A percentile compares a stretch with the other conserved stretches of the same genome.
phyloP scores from a whole-genome alignment of 805 yeast species.

The Saccharomyces mikatae region DNA sequence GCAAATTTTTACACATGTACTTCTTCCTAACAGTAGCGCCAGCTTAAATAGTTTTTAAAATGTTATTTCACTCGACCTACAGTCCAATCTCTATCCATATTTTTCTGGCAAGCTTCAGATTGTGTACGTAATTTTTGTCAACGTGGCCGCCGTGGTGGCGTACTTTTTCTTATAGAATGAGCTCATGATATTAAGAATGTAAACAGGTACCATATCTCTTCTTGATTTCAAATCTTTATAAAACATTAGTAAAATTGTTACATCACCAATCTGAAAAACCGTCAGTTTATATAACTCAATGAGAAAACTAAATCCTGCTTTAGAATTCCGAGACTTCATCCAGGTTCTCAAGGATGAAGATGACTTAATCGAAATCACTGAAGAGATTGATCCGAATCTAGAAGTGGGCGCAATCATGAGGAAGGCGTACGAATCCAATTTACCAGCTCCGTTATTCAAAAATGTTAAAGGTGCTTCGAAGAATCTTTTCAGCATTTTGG shows the following conservation, averaged over 20 bases:
- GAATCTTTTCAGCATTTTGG: slow-evolving; percentile 19
- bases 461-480: slow-evolving; percentile 12
- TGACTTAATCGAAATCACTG: slow-evolving; percentile 20
- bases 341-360: slow-evolving; percentile 17
- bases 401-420: slow-evolving; percentile 29
- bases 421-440: slow-evolving; percentile 17
- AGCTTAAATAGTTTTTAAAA: background rate
- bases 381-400: slow-evolving; percentile 21
- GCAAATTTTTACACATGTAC: background rate
- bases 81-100: background rate
- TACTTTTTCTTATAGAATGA: background rate
- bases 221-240: background rate
- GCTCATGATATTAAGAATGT: background rate
- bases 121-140: background rate
- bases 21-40: background rate
- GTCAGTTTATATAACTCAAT: background rate
- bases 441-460: slow-evolving; percentile 22
- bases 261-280: background rate
- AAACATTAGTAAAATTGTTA: background rate
- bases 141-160: background rate
- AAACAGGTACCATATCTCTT: background rate
- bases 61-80: background rate
- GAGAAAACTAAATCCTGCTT: slow-evolving; percentile 13
- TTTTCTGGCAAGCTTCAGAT: too few species aligned
- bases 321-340: slow-evolving; percentile 23